Evolutionary conservation across 768 basidiomycete genomes (phyloP), one percentile per base, ranked within the genome.

Genomic region (Tylopilus cervinicoccineus): DNA sequence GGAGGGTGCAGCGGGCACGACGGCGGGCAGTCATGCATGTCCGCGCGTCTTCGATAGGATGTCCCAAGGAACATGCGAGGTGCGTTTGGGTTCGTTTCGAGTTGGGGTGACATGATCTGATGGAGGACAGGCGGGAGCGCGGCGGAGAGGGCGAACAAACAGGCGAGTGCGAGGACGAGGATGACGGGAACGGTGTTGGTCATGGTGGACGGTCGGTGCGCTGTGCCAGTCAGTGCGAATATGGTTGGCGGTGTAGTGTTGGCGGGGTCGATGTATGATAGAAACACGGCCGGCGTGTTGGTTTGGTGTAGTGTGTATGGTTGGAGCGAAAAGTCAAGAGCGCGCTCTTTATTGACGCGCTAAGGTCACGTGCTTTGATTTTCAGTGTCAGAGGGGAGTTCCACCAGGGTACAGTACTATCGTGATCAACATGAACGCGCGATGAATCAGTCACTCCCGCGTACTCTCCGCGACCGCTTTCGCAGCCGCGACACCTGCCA

Each of bases 401-500:
- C 17, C 32, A 26, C 16, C 26, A 31, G 17, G 46, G 42, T 40
- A 47, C 24, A 26, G n/a, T 22, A 45, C n/a, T 38, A 36, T 36
- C 29, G 4, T 11, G 29, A 38, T 48, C 40, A 9, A 36, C 13
- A 26, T 27, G 41, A 33, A 27, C 20, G 13, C 10, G 9, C 17
- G 19, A 14, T 20, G 33, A 33, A 29, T 20, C n/a, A 5, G 46
- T 49, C 52, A 51, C 22, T 17, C n/a, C 14, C 17, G 43, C 27
- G 24, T 14, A 33, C 50, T 54, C 41, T 50, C 47, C 20, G 49
- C 58, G 32, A 61, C 52, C 31, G 32, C 33, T 24, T 56, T 64
- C 27, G 62, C 57, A 31, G 57, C 57, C 19, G 45, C 53, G 7
- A 64, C 62, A 1, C 55, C 60, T 2, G 38, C 47, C 6, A 53